Percentiles rank a stretch among this genome's conserved stretches.
Evolutionary conservation across 2,329 filamentous ascomycete genomes (phyloP).

Genomic region (Annulohypoxylon truncatum): DNA sequence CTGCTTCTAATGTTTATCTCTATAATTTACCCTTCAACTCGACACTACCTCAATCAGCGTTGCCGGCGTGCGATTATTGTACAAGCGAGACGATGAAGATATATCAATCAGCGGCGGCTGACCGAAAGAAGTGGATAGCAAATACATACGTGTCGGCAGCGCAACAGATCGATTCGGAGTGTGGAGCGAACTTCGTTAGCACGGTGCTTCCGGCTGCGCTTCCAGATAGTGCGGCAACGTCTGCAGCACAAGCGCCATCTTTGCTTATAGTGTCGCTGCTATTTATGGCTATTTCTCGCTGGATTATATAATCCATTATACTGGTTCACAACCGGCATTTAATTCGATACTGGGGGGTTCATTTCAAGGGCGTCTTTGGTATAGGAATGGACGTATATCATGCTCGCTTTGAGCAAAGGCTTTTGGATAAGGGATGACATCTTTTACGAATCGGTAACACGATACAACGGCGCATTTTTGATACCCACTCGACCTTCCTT

Average conservation of each 20-base stretch:
- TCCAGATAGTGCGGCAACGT: slow-evolving; percentile 39
- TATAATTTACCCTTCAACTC: slow-evolving; percentile 89
- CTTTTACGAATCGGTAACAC: slow-evolving; percentile 32
- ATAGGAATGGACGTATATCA: slow-evolving; percentile 19
- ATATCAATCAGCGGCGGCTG: slow-evolving; percentile 75
- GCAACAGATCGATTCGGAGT: slow-evolving; percentile 74
- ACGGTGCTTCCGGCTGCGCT: slow-evolving; percentile 59
- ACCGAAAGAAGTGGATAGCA: slow-evolving; percentile 74
- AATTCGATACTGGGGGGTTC: background rate
- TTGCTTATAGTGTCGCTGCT: slow-evolving; percentile 44
- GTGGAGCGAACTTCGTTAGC: slow-evolving; percentile 69
- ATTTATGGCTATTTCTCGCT: slow-evolving; percentile 42
- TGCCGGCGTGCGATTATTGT: slow-evolving; percentile 82
- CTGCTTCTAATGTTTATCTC: slow-evolving; percentile 78
- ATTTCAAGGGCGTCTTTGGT: slow-evolving; percentile 34
- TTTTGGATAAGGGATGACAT: slow-evolving; percentile 30
- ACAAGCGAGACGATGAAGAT: slow-evolving; percentile 84
- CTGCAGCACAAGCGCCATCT: slow-evolving; percentile 37
- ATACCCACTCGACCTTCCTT: slow-evolving; percentile 35
- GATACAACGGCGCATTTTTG: slow-evolving; percentile 32
- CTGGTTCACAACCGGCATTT: background rate
- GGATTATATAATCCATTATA: slow-evolving; percentile 35
- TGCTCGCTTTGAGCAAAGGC: slow-evolving; percentile 17
- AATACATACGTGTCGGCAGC: slow-evolving; percentile 78
- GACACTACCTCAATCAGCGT: slow-evolving; percentile 71